Percentiles rank a stretch among this genome's conserved stretches.
These are phyloP conservation scores for Verbena officinalis DNA, from an alignment of 257 asterid species.

Conservation along the genomic window DNA sequence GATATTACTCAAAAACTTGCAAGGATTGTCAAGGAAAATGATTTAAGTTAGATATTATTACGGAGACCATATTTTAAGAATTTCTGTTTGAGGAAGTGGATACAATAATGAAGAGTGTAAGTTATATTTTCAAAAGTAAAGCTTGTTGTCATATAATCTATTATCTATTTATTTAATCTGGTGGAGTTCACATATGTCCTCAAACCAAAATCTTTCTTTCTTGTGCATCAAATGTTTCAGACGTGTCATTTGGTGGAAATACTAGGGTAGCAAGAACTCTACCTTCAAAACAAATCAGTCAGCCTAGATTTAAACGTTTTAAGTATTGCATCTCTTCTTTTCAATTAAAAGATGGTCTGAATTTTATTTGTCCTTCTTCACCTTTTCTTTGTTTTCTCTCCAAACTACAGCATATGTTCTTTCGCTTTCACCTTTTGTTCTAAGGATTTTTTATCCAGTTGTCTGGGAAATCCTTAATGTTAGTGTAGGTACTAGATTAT, in stretches of 20 bases:
- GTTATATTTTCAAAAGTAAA: background rate
- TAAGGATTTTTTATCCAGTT: background rate
- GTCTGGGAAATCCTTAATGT: slow-evolving; percentile 28
- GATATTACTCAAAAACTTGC: background rate
- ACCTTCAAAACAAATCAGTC: background rate
- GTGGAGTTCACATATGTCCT: background rate
- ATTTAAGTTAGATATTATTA: background rate
- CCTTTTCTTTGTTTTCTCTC: background rate
- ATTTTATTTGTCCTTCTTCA: background rate
- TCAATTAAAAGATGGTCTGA: background rate
- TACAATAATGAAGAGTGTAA: background rate
- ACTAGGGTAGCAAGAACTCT: slow-evolving; percentile 13
- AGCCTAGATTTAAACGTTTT: slow-evolving; percentile 17
- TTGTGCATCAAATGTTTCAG: background rate
- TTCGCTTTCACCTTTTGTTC: background rate
- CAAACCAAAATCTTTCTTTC: background rate
- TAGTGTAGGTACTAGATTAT: slow-evolving; percentile 46
- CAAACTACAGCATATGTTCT: background rate
- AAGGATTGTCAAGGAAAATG: background rate
- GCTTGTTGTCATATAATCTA: background rate
- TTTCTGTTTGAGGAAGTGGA: background rate
- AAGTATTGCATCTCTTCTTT: background rate
- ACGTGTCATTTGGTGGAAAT: background rate
- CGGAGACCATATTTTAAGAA: background rate
- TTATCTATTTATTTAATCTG: background rate